Percentiles rank a stretch among this genome's conserved stretches.
These are phyloP conservation scores for Populus tremula DNA, from an alignment of 345 rosid species.

Conservation along the genomic window DNA sequence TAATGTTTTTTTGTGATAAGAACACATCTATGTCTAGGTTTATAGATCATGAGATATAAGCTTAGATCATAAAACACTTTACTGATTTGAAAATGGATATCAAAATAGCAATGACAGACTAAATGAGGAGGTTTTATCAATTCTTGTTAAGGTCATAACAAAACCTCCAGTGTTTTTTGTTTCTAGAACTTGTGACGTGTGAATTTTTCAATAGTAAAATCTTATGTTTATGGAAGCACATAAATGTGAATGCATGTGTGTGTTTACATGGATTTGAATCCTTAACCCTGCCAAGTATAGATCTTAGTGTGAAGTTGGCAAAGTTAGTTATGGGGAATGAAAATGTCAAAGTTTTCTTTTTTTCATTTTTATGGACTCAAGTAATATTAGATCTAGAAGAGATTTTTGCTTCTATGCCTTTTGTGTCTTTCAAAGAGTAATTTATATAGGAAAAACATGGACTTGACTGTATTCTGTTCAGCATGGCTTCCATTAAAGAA, in stretches of 20 bases:
- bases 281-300: background rate
- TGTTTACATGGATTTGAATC: background rate
- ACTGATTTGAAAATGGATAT: background rate
- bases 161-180: too few species aligned
- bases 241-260: background rate
- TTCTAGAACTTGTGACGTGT: too few species aligned
- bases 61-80: background rate
- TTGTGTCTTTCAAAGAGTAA: background rate
- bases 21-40: background rate
- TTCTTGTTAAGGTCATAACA: background rate
- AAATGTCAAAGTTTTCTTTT: too few species aligned
- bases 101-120: background rate
- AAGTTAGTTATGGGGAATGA: background rate
- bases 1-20: too few species aligned
- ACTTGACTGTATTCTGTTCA: background rate
- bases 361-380: background rate
- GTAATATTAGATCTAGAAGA: background rate
- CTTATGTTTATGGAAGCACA: background rate
- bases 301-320: background rate
- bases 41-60: background rate
- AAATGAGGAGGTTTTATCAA: background rate
- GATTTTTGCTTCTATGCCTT: background rate
- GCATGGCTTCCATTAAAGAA: background rate
- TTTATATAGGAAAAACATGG: background rate
- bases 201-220: too few species aligned